These are phyloP conservation scores for Alternaria brassicae DNA, from an alignment of 2,329 filamentous ascomycete genomes.

Conservation along the genomic window DNA sequence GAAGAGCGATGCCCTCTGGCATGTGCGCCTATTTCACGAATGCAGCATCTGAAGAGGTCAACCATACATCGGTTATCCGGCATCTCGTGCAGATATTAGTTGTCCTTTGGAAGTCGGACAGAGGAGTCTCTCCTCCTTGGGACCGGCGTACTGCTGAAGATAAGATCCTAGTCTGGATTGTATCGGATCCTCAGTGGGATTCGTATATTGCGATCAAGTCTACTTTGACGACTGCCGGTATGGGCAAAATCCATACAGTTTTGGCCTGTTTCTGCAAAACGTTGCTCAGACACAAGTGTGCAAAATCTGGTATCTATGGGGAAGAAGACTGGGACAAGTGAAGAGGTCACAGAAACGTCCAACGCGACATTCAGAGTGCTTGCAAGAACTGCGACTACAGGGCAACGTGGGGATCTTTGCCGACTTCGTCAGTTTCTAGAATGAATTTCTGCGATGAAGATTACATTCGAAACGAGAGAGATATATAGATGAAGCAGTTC, in stretches of 20 bases:
- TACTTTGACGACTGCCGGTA: background rate
- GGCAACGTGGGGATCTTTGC: rapidly evolving
- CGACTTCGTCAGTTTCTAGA: background rate
- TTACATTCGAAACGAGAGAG: background rate
- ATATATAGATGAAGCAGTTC: too few species aligned
- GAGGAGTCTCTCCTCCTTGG: too few species aligned
- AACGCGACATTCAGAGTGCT: background rate
- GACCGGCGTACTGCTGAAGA: too few species aligned
- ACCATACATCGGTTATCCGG: background rate
- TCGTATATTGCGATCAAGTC: background rate
- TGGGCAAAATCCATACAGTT: background rate
- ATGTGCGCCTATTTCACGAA: background rate
- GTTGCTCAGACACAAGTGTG: background rate
- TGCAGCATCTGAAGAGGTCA: background rate
- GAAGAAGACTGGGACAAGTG: rapidly evolving
- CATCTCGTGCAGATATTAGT: background rate
- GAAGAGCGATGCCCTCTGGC: background rate
- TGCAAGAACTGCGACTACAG: background rate
- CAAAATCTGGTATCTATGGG: background rate
- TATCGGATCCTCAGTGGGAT: background rate
- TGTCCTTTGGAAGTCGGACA: too few species aligned
- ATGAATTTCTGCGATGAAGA: background rate
- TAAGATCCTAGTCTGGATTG: background rate
- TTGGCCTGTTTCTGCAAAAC: background rate
- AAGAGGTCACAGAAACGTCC: background rate